Percentiles rank a stretch among this genome's conserved stretches.
These are phyloP conservation scores for Ophiosphaerella herpotricha DNA, from an alignment of 2,329 filamentous ascomycete genomes.

Conservation along the genomic window DNA sequence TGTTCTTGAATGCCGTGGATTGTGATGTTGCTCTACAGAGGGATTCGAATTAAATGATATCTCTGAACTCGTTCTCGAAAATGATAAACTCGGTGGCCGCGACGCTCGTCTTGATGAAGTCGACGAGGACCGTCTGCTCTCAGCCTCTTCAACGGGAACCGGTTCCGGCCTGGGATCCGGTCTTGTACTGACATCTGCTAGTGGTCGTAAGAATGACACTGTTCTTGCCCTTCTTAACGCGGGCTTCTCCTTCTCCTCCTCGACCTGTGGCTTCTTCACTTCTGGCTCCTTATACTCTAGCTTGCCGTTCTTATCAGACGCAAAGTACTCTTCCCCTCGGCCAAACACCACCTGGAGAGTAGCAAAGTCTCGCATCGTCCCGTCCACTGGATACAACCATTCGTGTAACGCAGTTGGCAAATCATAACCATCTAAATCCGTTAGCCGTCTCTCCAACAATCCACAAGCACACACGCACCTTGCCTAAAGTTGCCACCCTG, in stretches of 20 bases:
- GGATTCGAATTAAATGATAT: slow-evolving; percentile 16
- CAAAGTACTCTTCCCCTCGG: slow-evolving; percentile 47
- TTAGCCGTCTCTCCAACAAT: background rate
- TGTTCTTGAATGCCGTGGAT: background rate
- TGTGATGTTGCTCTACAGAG: too few species aligned
- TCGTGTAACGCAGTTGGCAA: slow-evolving; percentile 37
- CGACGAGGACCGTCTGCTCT: slow-evolving; percentile 23
- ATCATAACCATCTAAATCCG: slow-evolving; percentile 39
- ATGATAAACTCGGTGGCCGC: slow-evolving; percentile 28
- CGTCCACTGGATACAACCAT: slow-evolving; percentile 42
- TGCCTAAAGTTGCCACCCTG: slow-evolving; percentile 41
- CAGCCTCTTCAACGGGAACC: slow-evolving; percentile 7
- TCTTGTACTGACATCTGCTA: slow-evolving; percentile 25
- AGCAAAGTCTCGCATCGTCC: slow-evolving; percentile 36
- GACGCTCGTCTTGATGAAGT: slow-evolving; percentile 21
- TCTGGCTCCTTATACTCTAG: slow-evolving; percentile 43
- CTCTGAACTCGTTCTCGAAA: slow-evolving; percentile 29
- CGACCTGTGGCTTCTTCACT: slow-evolving; percentile 21
- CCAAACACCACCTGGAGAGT: slow-evolving; percentile 47
- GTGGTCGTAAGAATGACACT: slow-evolving; percentile 34
- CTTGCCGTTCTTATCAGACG: slow-evolving; percentile 45
- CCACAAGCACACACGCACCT: slow-evolving; percentile 26
- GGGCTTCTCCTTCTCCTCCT: slow-evolving; percentile 27
- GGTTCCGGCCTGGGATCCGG: slow-evolving; percentile 18
- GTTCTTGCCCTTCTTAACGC: slow-evolving; percentile 34